Conservation (phyloP, 2,329 filamentous ascomycete species). For the Phaeosphaeria sp. region DNA sequence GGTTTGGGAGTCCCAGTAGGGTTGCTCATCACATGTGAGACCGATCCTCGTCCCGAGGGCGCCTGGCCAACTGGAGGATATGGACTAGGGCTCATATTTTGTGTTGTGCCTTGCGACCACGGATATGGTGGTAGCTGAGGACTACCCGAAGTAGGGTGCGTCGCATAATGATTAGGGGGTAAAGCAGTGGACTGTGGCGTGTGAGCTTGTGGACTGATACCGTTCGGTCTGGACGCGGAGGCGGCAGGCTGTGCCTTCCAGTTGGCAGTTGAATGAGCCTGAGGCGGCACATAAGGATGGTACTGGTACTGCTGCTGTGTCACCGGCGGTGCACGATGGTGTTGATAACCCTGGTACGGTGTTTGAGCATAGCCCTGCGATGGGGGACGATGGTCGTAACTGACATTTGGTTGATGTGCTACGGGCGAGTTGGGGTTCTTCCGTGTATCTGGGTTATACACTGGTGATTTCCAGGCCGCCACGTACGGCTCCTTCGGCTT, state of each 20-base stretch:
- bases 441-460: constrained; percentile 41
- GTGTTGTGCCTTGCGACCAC: constrained; percentile 25
- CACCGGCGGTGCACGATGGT: constrained; percentile 24
- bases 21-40: constrained; percentile 40
- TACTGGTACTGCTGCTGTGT: constrained; percentile 25
- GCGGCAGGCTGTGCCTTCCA: constrained; percentile 34
- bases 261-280: constrained; percentile 26
- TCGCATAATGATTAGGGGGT: constrained; percentile 34
- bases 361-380: constrained; percentile 31
- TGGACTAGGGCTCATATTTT: constrained; percentile 13
- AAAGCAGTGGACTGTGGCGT: constrained; percentile 24
- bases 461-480: constrained; percentile 35
- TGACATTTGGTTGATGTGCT: constrained; percentile 47
- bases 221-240: constrained; percentile 25
- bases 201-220: constrained; percentile 37
- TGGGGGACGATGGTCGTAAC: constrained; percentile 39
- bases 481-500: constrained; percentile 39
- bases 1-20: constrained; percentile 39
- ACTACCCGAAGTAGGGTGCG: constrained; percentile 14
- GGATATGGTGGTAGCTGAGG: constrained; percentile 28
- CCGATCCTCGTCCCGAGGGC: constrained; percentile 37
- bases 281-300: constrained; percentile 38
- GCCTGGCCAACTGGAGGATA: constrained; percentile 33
- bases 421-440: constrained; percentile 48
- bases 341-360: constrained; percentile 24